phyloP scores from a whole-genome alignment of 768 basidiomycete species.

The Favolaschia claudopus region DNA sequence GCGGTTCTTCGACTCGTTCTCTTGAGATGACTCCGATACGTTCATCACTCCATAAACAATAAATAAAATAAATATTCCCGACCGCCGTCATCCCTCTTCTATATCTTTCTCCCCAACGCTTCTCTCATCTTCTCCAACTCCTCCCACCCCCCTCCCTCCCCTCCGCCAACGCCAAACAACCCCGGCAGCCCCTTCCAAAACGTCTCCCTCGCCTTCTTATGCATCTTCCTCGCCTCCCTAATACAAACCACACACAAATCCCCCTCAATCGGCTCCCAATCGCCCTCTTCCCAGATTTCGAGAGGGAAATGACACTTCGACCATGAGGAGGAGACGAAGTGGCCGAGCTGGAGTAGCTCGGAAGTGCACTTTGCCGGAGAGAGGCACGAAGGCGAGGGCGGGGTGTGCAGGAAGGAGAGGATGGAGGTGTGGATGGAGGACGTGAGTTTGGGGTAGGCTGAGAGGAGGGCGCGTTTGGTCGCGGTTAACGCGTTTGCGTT shows the following conservation, averaged over 20 bases:
- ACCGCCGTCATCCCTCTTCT: too few species aligned
- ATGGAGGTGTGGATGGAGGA: not conserved
- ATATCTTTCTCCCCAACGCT: too few species aligned
- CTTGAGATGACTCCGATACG: too few species aligned
- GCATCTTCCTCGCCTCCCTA: conserved; percentile 5
- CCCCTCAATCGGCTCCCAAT: conserved; percentile 16
- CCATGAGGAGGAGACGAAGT: conserved; percentile 18
- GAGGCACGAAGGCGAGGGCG: not conserved
- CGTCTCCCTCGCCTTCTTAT: conserved; percentile 7
- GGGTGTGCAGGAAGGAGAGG: conserved; percentile 13
- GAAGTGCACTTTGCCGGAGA: conserved; percentile 12
- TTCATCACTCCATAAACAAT: too few species aligned
- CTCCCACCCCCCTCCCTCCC: conserved; percentile 4
- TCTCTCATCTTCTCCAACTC: conserved; percentile 18
- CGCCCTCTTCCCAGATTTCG: conserved; percentile 23
- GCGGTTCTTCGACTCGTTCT: too few species aligned
- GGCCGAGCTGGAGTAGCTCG: conserved; percentile 12
- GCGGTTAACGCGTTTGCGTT: not conserved
- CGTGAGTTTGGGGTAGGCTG: conserved; percentile 14
- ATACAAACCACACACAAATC: conserved; percentile 16
- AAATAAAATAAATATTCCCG: too few species aligned
- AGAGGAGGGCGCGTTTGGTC: conserved; percentile 13
- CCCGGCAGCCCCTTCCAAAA: conserved; percentile 19
- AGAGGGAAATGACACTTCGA: conserved; percentile 17
- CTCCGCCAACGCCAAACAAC: not conserved